Evolutionary conservation across 495 filamentous ascomycete genomes (phyloP).

Genomic region (Penicillium verhagenii): DNA sequence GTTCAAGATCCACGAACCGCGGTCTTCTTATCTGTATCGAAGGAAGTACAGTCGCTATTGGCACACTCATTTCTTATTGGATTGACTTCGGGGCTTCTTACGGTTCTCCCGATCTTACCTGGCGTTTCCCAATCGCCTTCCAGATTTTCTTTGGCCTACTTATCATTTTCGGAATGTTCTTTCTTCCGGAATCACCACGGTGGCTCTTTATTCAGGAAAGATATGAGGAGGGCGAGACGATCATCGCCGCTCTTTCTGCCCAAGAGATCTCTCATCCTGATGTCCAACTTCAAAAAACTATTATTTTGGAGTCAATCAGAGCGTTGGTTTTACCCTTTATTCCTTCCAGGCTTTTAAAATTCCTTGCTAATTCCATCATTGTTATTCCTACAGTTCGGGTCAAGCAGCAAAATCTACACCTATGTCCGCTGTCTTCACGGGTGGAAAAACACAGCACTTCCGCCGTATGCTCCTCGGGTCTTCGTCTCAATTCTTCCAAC

Average conservation of each 20-base stretch:
- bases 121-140: conserved; percentile 68
- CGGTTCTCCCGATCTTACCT: conserved; percentile 24
- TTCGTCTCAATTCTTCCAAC: conserved; percentile 61
- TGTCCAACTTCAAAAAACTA: conserved; percentile 44
- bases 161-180: conserved; percentile 54
- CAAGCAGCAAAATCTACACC: background rate
- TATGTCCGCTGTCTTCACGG: conserved; percentile 17
- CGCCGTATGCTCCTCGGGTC: conserved; percentile 33
- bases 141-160: conserved; percentile 65
- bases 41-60: conserved; percentile 65
- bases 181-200: conserved; percentile 67
- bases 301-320: conserved; percentile 46
- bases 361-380: conserved; percentile 41
- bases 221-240: conserved; percentile 56
- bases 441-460: conserved; percentile 33
- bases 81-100: conserved; percentile 71
- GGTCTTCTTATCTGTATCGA: conserved; percentile 2
- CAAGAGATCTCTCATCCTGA: conserved; percentile 8
- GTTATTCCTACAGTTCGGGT: background rate
- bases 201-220: conserved; percentile 63
- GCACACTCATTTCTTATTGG: conserved; percentile 72
- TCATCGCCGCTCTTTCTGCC: conserved; percentile 53
- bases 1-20: background rate
- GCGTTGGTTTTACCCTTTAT: conserved; percentile 43
- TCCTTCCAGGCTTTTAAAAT: conserved; percentile 39